Base-by-base conservation (phyloP, 75 land plant species). In the Cryptomeria japonica region DNA sequence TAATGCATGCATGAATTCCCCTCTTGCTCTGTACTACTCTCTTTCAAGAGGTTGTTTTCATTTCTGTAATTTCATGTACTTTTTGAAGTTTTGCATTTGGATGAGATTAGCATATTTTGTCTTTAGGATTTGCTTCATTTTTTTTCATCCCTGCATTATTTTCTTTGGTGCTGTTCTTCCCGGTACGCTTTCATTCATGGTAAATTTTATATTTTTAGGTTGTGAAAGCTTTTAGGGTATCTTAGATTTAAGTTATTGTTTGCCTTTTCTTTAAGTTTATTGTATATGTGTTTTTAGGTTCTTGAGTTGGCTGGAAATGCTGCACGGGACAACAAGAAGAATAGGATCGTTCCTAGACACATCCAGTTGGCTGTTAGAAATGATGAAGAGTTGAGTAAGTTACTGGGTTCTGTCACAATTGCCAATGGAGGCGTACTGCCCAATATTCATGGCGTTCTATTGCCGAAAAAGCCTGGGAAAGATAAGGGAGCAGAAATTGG, bases 301-400 rank as follows among this genome's bases (percentile, higher is more conserved):
- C 72, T 89, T 79, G 89, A 90, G 73, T 47, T 90, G 37, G 91
- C 91, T 34, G 91, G 91, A 64, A 90, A 90, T 22, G 91, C 91
- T 12, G 91, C 91, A 64, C 85, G 90, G 75, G 91, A 90, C 38
- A 88, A 89, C 64, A 90, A 90, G 90, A 90, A 90, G 90, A 90
- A 42, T 14, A 28, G 91, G 68, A 90, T 90, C 61, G 88, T 88
- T 2, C 91, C 91, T 28, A 76, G 91, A 53, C 91, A 90, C 41
- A 90, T 90, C 25, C 91, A 89, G 61, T 76, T 90, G 19, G 91
- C 91, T 2, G 88, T 90, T 70, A 78, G 90, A 47, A 90, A 90
- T 53, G 91, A 90, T 36, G 91, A 90, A 79, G 91, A 90, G 90
- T 36, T 90, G 85, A 86, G 90, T 53, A 90, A 89, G 90, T 87